Conservation (phyloP, 2,329 filamentous ascomycete species). For the Botrytis galanthina region DNA sequence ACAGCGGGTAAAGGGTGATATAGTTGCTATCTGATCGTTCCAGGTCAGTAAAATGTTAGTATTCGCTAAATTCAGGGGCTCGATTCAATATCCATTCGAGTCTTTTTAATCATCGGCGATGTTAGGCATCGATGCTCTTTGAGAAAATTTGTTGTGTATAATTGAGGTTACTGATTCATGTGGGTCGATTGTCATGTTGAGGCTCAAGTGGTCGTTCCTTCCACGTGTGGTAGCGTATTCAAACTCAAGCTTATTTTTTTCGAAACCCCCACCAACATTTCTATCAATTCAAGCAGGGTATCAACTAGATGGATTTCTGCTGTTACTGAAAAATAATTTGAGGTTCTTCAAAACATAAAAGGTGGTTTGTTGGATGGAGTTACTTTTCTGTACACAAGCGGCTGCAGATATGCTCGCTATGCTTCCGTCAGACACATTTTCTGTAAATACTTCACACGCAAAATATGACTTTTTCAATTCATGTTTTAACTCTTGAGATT, state of each 20-base stretch:
- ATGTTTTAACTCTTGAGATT: accelerated
- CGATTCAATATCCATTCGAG: not conserved
- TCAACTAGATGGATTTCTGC: accelerated
- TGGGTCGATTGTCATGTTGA: not conserved
- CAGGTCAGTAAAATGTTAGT: not conserved
- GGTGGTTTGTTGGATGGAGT: not conserved
- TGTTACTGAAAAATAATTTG: not conserved
- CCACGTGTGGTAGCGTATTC: not conserved
- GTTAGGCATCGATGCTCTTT: not conserved
- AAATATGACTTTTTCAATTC: not conserved
- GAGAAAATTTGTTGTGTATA: not conserved
- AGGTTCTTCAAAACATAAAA: not conserved
- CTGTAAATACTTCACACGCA: not conserved
- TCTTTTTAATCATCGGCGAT: not conserved
- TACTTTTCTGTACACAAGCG: not conserved
- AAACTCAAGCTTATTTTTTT: not conserved
- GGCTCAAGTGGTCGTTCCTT: not conserved
- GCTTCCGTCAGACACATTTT: not conserved
- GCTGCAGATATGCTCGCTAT: not conserved
- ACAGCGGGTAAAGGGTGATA: accelerated
- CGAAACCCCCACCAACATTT: not conserved
- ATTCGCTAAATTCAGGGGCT: not conserved
- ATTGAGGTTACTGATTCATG: not conserved
- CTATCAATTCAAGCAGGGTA: not conserved
- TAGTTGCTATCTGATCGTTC: not conserved